These are phyloP conservation scores for Diaporthe sp. DNA, from an alignment of 2,329 filamentous ascomycete genomes.

Conservation along the genomic window DNA sequence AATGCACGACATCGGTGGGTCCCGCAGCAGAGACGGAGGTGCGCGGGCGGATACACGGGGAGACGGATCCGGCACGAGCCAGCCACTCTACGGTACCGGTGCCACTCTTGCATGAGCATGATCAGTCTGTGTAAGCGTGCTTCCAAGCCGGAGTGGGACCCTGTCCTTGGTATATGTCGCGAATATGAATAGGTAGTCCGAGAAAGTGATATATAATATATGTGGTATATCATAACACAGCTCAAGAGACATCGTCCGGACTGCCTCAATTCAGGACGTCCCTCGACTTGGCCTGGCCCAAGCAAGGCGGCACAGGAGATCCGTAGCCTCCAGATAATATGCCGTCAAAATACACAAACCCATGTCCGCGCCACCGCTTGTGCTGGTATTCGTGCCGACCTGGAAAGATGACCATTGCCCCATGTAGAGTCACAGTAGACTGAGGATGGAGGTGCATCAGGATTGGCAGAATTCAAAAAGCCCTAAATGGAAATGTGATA, in stretches of 20 bases:
- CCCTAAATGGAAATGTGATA: neutral
- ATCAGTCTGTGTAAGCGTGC: neutral
- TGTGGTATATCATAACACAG: conserved; percentile 5
- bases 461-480: neutral
- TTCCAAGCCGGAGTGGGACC: neutral
- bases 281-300: neutral
- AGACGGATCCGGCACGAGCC: neutral
- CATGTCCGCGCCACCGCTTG: neutral
- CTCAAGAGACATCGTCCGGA: neutral
- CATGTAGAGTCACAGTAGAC: neutral
- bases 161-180: neutral
- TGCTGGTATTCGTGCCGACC: neutral
- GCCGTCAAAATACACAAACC: neutral
- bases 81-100: neutral
- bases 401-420: neutral
- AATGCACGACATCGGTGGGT: conserved; percentile 28
- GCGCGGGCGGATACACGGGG: neutral
- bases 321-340: neutral
- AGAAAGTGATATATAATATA: neutral
- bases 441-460: neutral
- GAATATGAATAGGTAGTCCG: neutral
- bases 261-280: neutral
- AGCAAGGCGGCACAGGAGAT: neutral
- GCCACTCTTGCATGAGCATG: neutral
- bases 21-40: conserved; percentile 20